These are phyloP conservation scores for Geotrichum fermentans DNA, from an alignment of 1,139 yeast genomes.

Conservation along the genomic window DNA sequence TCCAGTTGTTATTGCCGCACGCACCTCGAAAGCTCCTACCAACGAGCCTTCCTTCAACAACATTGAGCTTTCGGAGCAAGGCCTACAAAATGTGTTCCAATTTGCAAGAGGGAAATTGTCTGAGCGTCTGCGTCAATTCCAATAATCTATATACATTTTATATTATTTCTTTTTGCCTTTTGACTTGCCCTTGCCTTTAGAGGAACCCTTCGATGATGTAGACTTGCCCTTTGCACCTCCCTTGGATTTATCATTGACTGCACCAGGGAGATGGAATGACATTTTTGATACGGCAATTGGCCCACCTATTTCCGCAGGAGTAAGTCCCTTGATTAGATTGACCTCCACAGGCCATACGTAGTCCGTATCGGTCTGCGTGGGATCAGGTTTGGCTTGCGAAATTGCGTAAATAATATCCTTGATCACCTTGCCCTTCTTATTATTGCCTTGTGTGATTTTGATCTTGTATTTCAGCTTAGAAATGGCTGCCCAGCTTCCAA, in stretches of 20 bases:
- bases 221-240: slow-evolving; percentile 12
- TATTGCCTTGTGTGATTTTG: slow-evolving; percentile 79
- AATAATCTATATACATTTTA: slow-evolving; percentile 20
- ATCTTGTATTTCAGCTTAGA: slow-evolving; percentile 74
- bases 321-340: slow-evolving; percentile 52
- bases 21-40: slow-evolving; percentile 81
- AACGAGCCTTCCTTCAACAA: slow-evolving; percentile 58
- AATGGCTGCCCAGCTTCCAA: slow-evolving; percentile 88
- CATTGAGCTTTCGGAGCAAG: slow-evolving; percentile 82
- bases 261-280: slow-evolving; percentile 35
- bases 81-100: slow-evolving; percentile 74
- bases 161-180: slow-evolving; percentile 7
- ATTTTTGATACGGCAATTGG: slow-evolving; percentile 48
- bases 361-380: slow-evolving; percentile 45
- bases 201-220: slow-evolving; percentile 19
- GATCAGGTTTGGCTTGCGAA: slow-evolving; percentile 52
- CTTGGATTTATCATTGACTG: slow-evolving; percentile 10
- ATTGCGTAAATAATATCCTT: slow-evolving; percentile 62
- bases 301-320: slow-evolving; percentile 52
- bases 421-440: slow-evolving; percentile 84
- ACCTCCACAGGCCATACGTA: slow-evolving; percentile 71
- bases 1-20: slow-evolving; percentile 75
- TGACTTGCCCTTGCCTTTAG: slow-evolving; percentile 16
- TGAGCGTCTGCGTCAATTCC: slow-evolving; percentile 74
- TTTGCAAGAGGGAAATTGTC: slow-evolving; percentile 84